Percentiles rank a stretch among this genome's conserved stretches.
These are phyloP conservation scores for Sporothrix globosa DNA, from an alignment of 2,329 filamentous ascomycete species.

Conservation along the genomic window DNA sequence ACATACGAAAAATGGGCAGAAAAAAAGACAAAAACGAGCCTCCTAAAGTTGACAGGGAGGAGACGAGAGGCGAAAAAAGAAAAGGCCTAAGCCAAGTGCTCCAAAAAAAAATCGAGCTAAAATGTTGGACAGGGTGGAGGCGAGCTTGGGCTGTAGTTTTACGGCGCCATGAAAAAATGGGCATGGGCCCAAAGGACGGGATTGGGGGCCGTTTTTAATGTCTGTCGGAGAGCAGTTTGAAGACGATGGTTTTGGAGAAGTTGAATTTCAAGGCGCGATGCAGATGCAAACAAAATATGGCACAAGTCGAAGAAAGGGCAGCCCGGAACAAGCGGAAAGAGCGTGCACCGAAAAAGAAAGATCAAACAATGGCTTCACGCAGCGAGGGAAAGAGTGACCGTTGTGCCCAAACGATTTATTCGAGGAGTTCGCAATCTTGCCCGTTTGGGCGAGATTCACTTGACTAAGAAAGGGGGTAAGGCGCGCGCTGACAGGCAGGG, in stretches of 20 bases:
- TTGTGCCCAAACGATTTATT: background rate
- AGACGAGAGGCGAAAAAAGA: slow-evolving; percentile 11
- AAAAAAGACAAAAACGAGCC: slow-evolving; percentile 14
- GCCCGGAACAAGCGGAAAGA: background rate
- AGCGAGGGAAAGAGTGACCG: slow-evolving; percentile 7
- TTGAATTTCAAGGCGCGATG: slow-evolving; percentile 6
- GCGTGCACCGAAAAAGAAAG: slow-evolving; percentile 16
- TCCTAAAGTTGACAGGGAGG: slow-evolving; percentile 5
- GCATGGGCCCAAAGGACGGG: slow-evolving; percentile 7
- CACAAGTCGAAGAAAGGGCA: background rate
- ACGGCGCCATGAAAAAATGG: background rate
- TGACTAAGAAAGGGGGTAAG: slow-evolving; percentile 11
- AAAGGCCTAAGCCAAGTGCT: slow-evolving; percentile 10
- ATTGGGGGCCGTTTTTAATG: slow-evolving; percentile 21
- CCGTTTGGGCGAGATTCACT: slow-evolving; percentile 1
- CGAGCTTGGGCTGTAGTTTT: slow-evolving; percentile 6
- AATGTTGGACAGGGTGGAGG: slow-evolving; percentile 19
- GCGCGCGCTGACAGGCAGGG: slow-evolving; percentile 22
- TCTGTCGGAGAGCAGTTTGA: background rate
- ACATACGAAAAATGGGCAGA: background rate
- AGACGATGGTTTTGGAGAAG: background rate
- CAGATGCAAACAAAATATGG: background rate
- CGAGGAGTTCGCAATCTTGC: background rate
- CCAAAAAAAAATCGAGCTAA: slow-evolving; percentile 17
- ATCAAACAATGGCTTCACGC: slow-evolving; percentile 2